Evolutionary conservation across 2,329 filamentous ascomycete species (phyloP).

Genomic region (Hypomyces perniciosus): DNA sequence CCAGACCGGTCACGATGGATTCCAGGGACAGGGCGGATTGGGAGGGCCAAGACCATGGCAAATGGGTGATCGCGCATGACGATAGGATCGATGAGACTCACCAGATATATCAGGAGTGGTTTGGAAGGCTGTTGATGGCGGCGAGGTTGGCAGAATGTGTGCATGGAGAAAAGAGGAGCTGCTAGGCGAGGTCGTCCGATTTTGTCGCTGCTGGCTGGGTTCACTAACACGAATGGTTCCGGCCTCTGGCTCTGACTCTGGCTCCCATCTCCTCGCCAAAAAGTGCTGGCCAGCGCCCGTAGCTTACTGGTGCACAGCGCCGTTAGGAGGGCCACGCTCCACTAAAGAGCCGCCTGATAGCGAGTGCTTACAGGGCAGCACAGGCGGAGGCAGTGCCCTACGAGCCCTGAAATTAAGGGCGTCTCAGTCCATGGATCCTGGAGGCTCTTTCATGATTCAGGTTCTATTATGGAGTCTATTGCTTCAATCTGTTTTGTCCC

Average conservation of each 20-base stretch:
- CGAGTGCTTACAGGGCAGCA: slow-evolving; percentile 1
- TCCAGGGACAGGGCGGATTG: slow-evolving; percentile 16
- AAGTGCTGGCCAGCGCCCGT: slow-evolving; percentile 7
- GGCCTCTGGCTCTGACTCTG: slow-evolving; percentile 3
- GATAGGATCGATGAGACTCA: slow-evolving; percentile 31
- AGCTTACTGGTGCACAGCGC: not conserved
- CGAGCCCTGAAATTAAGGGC: slow-evolving; percentile 3
- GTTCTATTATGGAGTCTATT: no score
- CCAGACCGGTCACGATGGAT: slow-evolving; percentile 13
- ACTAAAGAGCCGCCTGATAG: not conserved
- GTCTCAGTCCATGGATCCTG: not conserved
- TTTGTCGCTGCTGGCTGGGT: slow-evolving; percentile 31
- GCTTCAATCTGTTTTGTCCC: no score
- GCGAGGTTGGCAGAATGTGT: slow-evolving; percentile 33
- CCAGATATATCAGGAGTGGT: slow-evolving; percentile 28
- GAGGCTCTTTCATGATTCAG: not conserved
- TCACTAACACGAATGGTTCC: slow-evolving; percentile 13
- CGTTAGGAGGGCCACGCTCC: not conserved
- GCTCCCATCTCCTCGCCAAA: slow-evolving; percentile 3
- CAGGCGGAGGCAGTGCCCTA: not conserved
- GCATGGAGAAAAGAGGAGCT: slow-evolving; percentile 40
- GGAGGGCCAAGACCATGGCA: slow-evolving; percentile 21
- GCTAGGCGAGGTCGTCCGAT: slow-evolving; percentile 33
- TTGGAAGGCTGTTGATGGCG: slow-evolving; percentile 30
- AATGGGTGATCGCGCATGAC: slow-evolving; percentile 31